Base-by-base conservation (phyloP, 805 yeast species). In the Candida jianshihensis region DNA sequence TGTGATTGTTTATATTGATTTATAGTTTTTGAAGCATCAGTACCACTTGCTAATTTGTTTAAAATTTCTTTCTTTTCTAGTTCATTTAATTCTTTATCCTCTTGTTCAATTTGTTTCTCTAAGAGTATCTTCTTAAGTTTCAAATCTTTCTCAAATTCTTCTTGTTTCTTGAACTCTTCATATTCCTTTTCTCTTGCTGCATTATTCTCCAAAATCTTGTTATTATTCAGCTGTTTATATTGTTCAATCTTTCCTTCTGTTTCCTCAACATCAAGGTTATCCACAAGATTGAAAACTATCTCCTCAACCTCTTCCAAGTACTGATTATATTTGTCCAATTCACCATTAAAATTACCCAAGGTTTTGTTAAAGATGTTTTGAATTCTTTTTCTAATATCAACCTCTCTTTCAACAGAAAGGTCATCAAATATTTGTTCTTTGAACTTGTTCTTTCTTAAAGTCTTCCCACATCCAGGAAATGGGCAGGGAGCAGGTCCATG, bases 401-500 rank as follows among this genome's bases (percentile, higher is more conserved):
- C 87, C 54, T 92, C 99, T 43, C 82, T 73, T 58, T 92, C 99
- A 3, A 92, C 95, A 7, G 60, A 68, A 27, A 92, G 73, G 59
- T 92, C 97, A 47, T 90, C 97, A 55, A 92, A 92, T 3, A 88
- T 73, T 62, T 92, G 98, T 27, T 85, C 72, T 64, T 92, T 94
- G 67, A 92, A 92, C 62, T 78, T 77, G 60, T 86, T 86, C 68
- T 84, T 85, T 47, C 98, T 68, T 43, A 92, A 65, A 10, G 81
- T 85, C 65, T 82, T 86, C 39, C 81, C 88, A 65, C 99, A 92
- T 35, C 81, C 78, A 4, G 88, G 83, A 57, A 89, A 90, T 1
- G 98, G 98, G 57, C 99, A 92, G 16, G 89, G 92, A 0, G 96
- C 92, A 0, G 98, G 98, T 4, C 99, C 99, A 34, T 83, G 64